Evolutionary conservation across 768 basidiomycete species (phyloP), one percentile per base, ranked within the genome.

Genomic region (Infundibulicybe gibba): DNA sequence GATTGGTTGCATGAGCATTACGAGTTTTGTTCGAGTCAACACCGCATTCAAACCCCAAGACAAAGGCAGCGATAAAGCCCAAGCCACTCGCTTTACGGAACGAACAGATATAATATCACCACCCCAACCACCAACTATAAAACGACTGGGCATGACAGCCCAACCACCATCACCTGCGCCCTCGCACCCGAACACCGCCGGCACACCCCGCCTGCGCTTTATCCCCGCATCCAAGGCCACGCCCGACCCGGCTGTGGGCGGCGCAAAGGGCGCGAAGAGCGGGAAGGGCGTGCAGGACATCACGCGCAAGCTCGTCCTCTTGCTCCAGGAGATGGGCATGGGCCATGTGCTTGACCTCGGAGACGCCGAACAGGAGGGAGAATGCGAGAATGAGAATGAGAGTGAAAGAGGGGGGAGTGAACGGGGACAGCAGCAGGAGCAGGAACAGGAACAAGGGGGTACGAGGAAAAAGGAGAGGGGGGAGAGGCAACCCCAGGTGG

Each of bases 281-380:
- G 53, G 64, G 42, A 69, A 73, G 53, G 74, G 69, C 49, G 67
- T 70, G 43, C 65, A 74, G 56, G 66, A 71, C 50, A 75, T 76
- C 55, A 75, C 74, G 0, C 63, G 72, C 42, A 74, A 75, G 53
- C 72, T 77, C 32, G 75, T 79, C 50, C 68, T 64, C 51, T 69
- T 67, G 6, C 61, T 79, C 5, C 75, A 76, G 51, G 74, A 71
- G 8, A 61, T 77, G 13, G 73, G 74, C 25, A 25, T 25, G 25
- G 25, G 25, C 4, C 74, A 65, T 47, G 25, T 25, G 25, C 54
- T 67, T 21, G 66, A 73, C 51, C 61, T 65, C 40, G 63, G 45
- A 58, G 54, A 61, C 41, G 63, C 61, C 14, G 69, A 69, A 40
- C 69, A 70, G 44, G 61, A 69, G 43, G 32, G 55, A 35, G 62